Conservation (phyloP, 1,284 basidiomycete species). For the Volvariella surrecta region DNA sequence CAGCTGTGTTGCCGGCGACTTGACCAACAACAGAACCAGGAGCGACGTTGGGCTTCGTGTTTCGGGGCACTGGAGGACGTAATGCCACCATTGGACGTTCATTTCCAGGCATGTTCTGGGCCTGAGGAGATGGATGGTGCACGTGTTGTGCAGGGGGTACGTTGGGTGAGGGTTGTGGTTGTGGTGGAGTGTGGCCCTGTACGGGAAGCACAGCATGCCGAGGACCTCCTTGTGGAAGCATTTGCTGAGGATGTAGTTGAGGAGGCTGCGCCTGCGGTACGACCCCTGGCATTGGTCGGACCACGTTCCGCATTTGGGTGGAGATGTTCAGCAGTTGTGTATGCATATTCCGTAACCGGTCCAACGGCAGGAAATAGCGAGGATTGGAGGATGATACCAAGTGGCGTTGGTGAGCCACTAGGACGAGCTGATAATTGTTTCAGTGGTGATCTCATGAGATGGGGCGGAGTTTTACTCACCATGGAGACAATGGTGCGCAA, state of each 20-base stretch:
- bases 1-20: constrained; percentile 7
- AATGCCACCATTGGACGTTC: too few relatives aligned
- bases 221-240: background rate
- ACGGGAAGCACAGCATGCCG: background rate
- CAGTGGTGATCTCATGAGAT: constrained; percentile 2
- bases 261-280: constrained; percentile 5
- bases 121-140: constrained; percentile 2
- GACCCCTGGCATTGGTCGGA: constrained; percentile 2
- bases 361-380: constrained; percentile 39
- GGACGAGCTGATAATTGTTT: constrained; percentile 31
- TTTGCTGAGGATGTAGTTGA: constrained; percentile 4
- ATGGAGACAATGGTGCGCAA: constrained; percentile 43
- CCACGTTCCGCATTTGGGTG: background rate
- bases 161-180: constrained; percentile 22
- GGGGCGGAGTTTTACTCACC: constrained; percentile 30
- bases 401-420: constrained; percentile 41
- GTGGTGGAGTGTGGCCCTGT: constrained; percentile 15
- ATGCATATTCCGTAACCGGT: constrained; percentile 31
- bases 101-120: background rate
- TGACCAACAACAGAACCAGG: too few relatives aligned
- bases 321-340: constrained; percentile 15
- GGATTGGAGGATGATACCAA: constrained; percentile 35
- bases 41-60: too few relatives aligned
- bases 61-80: too few relatives aligned
- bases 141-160: constrained; percentile 7